Base-by-base conservation (phyloP, 2,329 filamentous ascomycete genomes). In the Neofusicoccum ribis region DNA sequence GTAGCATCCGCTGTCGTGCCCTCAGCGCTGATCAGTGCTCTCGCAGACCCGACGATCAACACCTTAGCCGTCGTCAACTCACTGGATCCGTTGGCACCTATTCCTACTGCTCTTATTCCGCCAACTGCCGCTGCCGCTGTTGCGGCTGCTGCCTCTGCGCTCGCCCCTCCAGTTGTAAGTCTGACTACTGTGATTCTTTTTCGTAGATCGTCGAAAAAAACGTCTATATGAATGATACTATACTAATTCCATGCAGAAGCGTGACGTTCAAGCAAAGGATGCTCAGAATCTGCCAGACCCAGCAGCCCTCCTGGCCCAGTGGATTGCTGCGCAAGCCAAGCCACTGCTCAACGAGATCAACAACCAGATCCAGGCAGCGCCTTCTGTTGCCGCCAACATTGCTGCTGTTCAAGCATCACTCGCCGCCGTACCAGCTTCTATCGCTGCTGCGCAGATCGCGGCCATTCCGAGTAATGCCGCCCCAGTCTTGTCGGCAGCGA, bases 281-380 rank as follows among this genome's bases (percentile, higher is more conserved):
- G 49, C 37, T 11, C 39, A 56, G 3, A 54, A 12, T 34, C 39
- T 31, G 5, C 14, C n/a, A 9, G 50, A 63, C 49, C 61, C 61
- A 3, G 12, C 14, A 8, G 37, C 39, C 15, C 46, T 46, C 27
- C 15, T 63, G 3, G 23, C 49, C 9, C 27, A 63, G n/a, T 46
- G 12, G 9, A 37, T 63, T 27, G 61, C 46, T 44, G 37, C 49
- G 12, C 61, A 63, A 34, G 49, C 49, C 37, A 63, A 54, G 12
- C 61, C 61, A 5, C n/a, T 54, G 6, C 27, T 63, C 12, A 54
- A 54, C 11, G 61, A 54, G 39, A 27, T 63, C 8, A 27, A 27
- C 14, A 63, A 54, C 23, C 61, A 63, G 36, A 5, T 63, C n/a
- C 49, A 63, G 27, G 49, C 37, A 6, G 37, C 49, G 4, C 61